These are phyloP conservation scores for Skeletonema grethae DNA, from an alignment of 108 stramenopile genomes.

Conservation along the genomic window DNA sequence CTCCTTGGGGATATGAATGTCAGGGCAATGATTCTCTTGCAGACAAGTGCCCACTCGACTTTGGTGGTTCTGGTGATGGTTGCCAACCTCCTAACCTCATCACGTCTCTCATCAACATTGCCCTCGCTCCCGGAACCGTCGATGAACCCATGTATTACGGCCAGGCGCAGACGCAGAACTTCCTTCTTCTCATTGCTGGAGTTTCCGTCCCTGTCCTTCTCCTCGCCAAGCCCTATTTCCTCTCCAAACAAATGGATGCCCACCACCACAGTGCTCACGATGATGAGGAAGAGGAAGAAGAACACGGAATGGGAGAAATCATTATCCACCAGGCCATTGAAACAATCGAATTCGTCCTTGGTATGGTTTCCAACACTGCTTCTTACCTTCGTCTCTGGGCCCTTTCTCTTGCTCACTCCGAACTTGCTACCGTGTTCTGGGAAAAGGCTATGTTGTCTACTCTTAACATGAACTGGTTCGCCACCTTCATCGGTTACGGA, in stretches of 20 bases:
- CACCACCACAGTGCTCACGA: conserved; percentile 65
- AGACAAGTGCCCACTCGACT: conserved; percentile 87
- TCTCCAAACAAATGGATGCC: conserved; percentile 62
- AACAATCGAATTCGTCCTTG: conserved; percentile 99
- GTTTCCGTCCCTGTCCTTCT: conserved; percentile 92
- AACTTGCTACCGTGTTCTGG: conserved; percentile 98
- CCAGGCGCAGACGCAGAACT: conserved; percentile 85
- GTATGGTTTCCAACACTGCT: conserved; percentile 99
- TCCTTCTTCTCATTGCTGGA: conserved; percentile 91
- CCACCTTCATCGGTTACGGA: conserved; percentile 94
- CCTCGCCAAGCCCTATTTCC: conserved; percentile 90
- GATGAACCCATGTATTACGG: conserved; percentile 95
- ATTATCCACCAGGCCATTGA: conserved; percentile 97
- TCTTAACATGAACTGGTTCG: conserved; percentile 89
- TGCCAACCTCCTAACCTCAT: conserved; percentile 98
- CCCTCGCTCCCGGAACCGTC: conserved; percentile 90
- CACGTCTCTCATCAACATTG: conserved; percentile 97
- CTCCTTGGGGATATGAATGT: conserved; percentile 84
- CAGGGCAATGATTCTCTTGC: conserved; percentile 58
- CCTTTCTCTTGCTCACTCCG: conserved; percentile 96
- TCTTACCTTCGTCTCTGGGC: conserved; percentile 99
- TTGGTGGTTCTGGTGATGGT: conserved; percentile 93
- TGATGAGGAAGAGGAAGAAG: conserved; percentile 78
- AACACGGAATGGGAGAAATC: conserved; percentile 90
- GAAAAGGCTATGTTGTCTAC: conserved; percentile 96